Evolutionary conservation across 768 basidiomycete species (phyloP).

Genomic region (Boletales sp.): DNA sequence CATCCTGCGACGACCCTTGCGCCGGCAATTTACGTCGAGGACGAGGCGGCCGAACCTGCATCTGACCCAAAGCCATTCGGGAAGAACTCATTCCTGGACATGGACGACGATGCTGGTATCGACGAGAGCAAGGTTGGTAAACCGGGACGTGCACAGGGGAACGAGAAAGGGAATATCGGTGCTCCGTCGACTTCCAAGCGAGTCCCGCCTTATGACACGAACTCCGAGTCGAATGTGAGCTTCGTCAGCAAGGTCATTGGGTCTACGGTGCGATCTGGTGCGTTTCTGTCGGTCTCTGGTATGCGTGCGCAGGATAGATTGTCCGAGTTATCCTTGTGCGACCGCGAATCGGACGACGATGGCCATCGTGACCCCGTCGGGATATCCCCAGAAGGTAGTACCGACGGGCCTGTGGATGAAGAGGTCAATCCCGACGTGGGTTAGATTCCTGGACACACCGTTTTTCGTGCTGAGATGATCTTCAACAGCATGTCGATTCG

Average conservation of each 20-base stretch:
- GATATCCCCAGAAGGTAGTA: too few species aligned
- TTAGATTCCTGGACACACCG: too few species aligned
- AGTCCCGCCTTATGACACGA: conserved; percentile 14
- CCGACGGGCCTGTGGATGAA: too few species aligned
- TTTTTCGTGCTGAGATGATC: too few species aligned
- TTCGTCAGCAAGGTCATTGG: conserved; percentile 17
- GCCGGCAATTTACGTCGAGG: conserved; percentile 19
- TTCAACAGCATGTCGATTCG: too few species aligned
- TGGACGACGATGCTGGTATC: neutral
- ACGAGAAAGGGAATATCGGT: neutral
- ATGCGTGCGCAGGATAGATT: too few species aligned
- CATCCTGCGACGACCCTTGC: conserved; percentile 11
- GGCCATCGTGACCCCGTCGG: too few species aligned
- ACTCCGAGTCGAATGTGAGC: neutral
- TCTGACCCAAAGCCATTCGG: conserved; percentile 2
- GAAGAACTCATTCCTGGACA: conserved; percentile 11
- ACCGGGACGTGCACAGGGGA: neutral
- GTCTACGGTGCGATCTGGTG: conserved; percentile 1
- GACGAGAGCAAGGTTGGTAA: neutral
- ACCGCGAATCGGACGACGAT: too few species aligned
- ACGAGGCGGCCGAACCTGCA: conserved; percentile 8
- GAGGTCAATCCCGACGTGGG: too few species aligned
- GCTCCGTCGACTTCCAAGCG: neutral
- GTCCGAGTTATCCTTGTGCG: too few species aligned
- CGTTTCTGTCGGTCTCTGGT: conserved; percentile 12